Conservation (phyloP, 2,329 filamentous ascomycete genomes). For the Emmonsia crescens region DNA sequence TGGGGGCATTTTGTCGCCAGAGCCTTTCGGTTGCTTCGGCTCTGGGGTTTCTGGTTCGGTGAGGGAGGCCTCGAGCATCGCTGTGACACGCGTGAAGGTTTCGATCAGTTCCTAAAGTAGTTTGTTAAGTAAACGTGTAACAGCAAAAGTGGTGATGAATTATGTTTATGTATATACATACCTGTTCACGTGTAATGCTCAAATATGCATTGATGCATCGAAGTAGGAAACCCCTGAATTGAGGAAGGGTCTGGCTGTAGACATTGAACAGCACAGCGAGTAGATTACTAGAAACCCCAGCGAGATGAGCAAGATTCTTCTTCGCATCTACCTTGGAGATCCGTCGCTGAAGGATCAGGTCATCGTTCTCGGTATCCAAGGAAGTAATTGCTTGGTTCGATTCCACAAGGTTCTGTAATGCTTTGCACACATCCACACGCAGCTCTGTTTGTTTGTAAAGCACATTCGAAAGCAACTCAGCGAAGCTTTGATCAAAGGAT, state of each 20-base stretch:
- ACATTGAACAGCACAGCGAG: slow-evolving; percentile 98
- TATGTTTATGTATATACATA: slow-evolving; percentile 23
- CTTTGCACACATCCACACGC: slow-evolving; percentile 75
- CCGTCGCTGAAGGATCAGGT: slow-evolving; percentile 65
- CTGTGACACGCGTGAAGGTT: slow-evolving; percentile 78
- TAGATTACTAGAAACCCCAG: slow-evolving; percentile 72
- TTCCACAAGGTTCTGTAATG: slow-evolving; percentile 76
- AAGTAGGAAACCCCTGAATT: slow-evolving; percentile 80
- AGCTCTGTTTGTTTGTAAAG: slow-evolving; percentile 87
- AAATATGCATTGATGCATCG: slow-evolving; percentile 92
- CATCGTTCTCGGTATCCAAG: slow-evolving; percentile 57
- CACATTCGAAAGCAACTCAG: slow-evolving; percentile 80
- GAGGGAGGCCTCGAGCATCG: slow-evolving; percentile 67
- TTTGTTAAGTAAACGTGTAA: slow-evolving; percentile 5
- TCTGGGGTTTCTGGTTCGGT: slow-evolving; percentile 50
- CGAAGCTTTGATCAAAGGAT: slow-evolving; percentile 77
- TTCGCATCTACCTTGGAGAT: slow-evolving; percentile 64
- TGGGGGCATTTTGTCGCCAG: slow-evolving; percentile 70
- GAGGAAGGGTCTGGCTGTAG: slow-evolving; percentile 89
- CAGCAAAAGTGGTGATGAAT: neutral
- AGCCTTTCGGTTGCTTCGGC: slow-evolving; percentile 50
- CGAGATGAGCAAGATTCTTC: slow-evolving; percentile 72
- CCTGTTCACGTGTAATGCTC: slow-evolving; percentile 64
- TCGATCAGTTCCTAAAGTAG: slow-evolving; percentile 58
- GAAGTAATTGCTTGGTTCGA: slow-evolving; percentile 74